Base-by-base conservation (phyloP, 2,329 filamentous ascomycete genomes). In the Talaromyces sp. region DNA sequence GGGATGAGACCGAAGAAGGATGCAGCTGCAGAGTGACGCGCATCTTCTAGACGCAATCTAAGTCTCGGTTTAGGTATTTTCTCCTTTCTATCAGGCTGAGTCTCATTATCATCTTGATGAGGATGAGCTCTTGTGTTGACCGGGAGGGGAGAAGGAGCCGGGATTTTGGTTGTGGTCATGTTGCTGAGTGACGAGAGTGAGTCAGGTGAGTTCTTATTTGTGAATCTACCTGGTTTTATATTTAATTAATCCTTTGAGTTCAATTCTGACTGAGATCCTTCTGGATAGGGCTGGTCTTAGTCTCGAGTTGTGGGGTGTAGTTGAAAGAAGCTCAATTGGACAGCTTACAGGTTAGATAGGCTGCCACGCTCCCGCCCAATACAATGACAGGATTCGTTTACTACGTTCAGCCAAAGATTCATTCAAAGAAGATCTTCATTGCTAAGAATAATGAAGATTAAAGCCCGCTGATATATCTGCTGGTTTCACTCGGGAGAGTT, bases 1-100 rank as follows among this genome's bases (percentile, higher is more conserved):
- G 91, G 85, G 68, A 92, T 80, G 45, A 87, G 80, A 60, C 79
- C 76, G 66, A 96, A 86, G 77, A 97, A 96, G 67, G 86, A 79
- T 37, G 80, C 75, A 5, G 89, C 80, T 64, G 90, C 91, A 1
- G 84, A 76, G 76, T 83, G 81, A 41, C 78, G 78, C 43, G 86
- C 75, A 68, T 86, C 83, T 49, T 76, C 69, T 57, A 70, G 63
- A 67, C 70, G 71, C 57, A 70, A 71, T 66, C 67, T 66, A 2
- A 67, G 47, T 14, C 64, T 68, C 14, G 67, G 67, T 10, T 54
- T 60, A 1, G 67, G 67, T 8, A 63, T 9, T 11, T 35, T 57
- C 43, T 22, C 47, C 16, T 58, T 57, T 4, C 22, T 52, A 6
- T 22, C 19, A 45, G 33, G 33, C 24, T 45, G 54, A 35, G 27